Evolutionary conservation across 768 basidiomycete genomes (phyloP), one percentile per base, ranked within the genome.

Genomic region (Rickenella mellea): DNA sequence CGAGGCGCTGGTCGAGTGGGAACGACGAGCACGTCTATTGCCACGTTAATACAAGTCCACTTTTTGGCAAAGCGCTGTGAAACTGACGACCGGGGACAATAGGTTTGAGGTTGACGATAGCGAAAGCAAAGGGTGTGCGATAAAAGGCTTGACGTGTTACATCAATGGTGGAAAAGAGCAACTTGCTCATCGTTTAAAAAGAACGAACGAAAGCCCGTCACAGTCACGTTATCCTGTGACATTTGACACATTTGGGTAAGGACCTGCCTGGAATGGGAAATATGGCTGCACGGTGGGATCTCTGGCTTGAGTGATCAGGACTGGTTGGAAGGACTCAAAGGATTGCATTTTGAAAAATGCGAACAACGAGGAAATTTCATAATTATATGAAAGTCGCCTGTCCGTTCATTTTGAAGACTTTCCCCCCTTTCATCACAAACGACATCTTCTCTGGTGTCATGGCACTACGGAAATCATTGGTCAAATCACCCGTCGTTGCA

Each of bases 51-150:
- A 22, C 21, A 22, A 20, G 29, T 37, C 20, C 39, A 17, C 24
- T 20, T 14, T 26, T 4, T 15, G 35, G 14, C 27, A 43, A 36
- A 38, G 10, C 17, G 36, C 19, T 27, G 20, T 9, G n/a, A n/a
- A 29, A 74, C 88, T 64, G 61, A 98, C 94, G 92, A 37, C 92
- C 92, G 29, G 91, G 90, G 7, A 93, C 78, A 50, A 96, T 80
- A 1, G 93, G 94, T 53, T 91, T 96, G 47, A 96, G 76, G 58
- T 98, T 98, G 35, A 97, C 93, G 48, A 96, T 83, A 1, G 87
- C 94, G 59, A 74, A 85, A 0, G 84, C 77, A 10, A 84, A 69
- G 1, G 75, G 51, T 3, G 77, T 72, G 20, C 76, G 71, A 53
- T 83, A 81, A 60, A 93, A 89, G 0, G 68, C 76, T 55, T 89